These are phyloP conservation scores for Phytopythium boreale DNA, from an alignment of 352 stramenopile species.

Conservation along the genomic window DNA sequence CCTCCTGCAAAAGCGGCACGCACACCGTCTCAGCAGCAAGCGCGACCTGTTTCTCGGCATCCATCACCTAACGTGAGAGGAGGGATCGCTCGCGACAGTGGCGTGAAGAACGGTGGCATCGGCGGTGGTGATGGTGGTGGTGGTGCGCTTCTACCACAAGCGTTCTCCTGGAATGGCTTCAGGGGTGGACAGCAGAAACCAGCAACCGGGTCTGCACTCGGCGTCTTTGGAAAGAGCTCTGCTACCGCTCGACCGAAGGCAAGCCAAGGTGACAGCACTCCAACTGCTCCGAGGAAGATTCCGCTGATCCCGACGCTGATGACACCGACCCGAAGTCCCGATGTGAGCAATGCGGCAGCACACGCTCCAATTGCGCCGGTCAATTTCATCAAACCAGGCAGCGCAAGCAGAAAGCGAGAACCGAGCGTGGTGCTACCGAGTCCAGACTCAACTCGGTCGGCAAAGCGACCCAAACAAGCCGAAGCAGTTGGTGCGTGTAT, in stretches of 20 bases:
- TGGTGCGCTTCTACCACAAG: not conserved
- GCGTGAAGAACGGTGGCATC: not conserved
- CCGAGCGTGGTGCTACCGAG: not conserved
- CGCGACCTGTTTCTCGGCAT: not conserved
- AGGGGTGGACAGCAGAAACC: not conserved
- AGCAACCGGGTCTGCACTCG: not conserved
- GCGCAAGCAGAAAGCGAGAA: not conserved
- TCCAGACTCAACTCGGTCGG: not conserved
- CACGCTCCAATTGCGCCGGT: too few relatives aligned
- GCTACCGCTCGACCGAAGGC: not conserved
- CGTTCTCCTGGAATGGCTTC: not conserved
- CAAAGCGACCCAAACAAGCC: not conserved
- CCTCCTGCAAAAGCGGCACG: not conserved
- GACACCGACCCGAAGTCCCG: not conserved
- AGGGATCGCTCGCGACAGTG: not conserved
- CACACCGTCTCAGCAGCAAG: not conserved
- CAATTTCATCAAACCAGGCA: not conserved
- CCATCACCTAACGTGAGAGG: not conserved
- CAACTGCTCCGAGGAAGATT: not conserved
- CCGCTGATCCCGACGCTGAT: slow-evolving; percentile 5
- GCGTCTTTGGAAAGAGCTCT: not conserved
- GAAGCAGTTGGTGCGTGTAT: not conserved
- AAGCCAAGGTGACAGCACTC: not conserved
- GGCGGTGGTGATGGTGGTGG: not conserved
- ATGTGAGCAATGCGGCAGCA: not conserved